Base-by-base conservation (phyloP, 768 basidiomycete species). In the Termitomyces sp. region DNA sequence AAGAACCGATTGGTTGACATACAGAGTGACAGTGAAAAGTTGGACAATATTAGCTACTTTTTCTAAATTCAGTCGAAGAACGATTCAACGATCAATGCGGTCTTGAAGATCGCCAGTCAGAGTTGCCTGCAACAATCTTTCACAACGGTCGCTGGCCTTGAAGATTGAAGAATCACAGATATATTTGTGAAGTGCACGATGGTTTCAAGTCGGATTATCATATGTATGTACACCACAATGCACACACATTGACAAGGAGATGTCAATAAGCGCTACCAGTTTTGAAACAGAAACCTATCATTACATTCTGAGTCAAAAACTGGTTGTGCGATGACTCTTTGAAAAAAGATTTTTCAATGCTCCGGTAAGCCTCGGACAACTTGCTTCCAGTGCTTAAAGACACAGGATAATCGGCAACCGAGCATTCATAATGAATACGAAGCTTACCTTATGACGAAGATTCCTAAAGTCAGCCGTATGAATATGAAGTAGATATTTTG, bases 401-500 rank as follows among this genome's bases (percentile, higher is more conserved):
- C 20, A 50, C 20, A 54, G n/a, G 24, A 54, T 0, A 34, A 42
- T 60, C 56, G 41, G 16, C 15, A 55, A 15, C 31, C 16, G n/a
- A 59, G 46, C 3, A 18, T 29, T 47, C 10, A 42, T 18, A n/a
- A 22, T 26, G 48, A 22, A 24, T 41, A 26, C 15, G 49, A 20
- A 41, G 69, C 77, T 58, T 59, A 90, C 90, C 73, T 84, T 83
- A 63, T 94, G 91, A 49, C 81, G 75, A 15, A 90, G 68, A 2
- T 74, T 77, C 49, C 81, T 78, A 64, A 92, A 87, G 68, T 92
- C 88, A 3, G 76, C 71, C 9, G 79, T 68, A 29, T 66, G 70
- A 42, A 92, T 81, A 56, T 86, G 81, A 12, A 86, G 61, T 69
- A 93, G 75, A 60, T 92, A 92, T 50, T 73, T 73, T 20, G 78